Base-by-base conservation (phyloP, 83 land plant genomes). In the Picea mariana region DNA sequence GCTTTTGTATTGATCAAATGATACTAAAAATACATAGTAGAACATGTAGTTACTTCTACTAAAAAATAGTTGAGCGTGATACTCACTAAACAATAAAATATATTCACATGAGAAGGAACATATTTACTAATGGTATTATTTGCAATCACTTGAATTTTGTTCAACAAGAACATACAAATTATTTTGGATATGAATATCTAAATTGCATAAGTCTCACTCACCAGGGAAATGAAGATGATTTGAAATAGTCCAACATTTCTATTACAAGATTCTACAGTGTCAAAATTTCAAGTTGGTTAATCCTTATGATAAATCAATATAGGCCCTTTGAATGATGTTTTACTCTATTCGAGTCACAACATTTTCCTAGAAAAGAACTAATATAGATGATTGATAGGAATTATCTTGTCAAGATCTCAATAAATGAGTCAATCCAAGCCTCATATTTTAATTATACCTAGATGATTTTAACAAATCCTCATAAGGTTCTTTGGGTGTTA, bases 31-130 rank as follows among this genome's bases (percentile, higher is more conserved):
- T 13, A 40, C 63, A 79, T 79, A 59, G 63, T 20, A 55, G 20
- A 58, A 79, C 63, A 15, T 34, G 63, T 79, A 52, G 42, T 55
- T 79, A 79, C 65, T 79, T 79, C 27, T 55, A 79, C 80, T 79
- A 79, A 79, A 79, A 59, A 31, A 31, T 31, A 31, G 34, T 31
- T 31, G 2, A 31, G 34, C 34, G 34, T 31, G 34, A 31, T 31
- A 31, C 34, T 31, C 34, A 31, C 34, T 31, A 31, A 31, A 31
- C 34, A 31, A 31, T 31, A 31, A 31, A 31, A 31, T 31, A 31
- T 31, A 31, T 31, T 31, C 34, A 31, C 34, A 31, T 31, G 2
- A 31, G 34, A 31, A 31, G 34, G 34, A 31, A 31, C 34, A 31
- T 31, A 31, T 31, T 31, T 31, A 31, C 34, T 31, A 31, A 2